Evolutionary conservation across 2,329 filamentous ascomycete species (phyloP).

Genomic region (Emericellopsis cladophorae): DNA sequence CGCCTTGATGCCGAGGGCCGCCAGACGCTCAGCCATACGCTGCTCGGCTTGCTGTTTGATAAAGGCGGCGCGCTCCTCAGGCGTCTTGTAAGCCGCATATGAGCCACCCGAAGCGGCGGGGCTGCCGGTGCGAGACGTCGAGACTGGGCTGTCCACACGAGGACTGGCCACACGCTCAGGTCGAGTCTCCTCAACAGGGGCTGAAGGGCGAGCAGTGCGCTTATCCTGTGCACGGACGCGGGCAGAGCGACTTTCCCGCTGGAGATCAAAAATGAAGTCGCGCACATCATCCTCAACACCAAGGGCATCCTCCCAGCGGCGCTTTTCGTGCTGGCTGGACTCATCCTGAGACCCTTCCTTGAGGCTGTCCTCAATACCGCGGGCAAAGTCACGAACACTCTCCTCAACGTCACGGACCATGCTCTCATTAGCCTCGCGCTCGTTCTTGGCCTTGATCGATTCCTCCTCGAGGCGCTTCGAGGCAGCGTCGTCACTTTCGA

Average conservation of each 20-base stretch:
- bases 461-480: conserved; percentile 84
- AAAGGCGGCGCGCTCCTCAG: conserved; percentile 87
- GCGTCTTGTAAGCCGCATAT: conserved; percentile 76
- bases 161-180: conserved; percentile 25
- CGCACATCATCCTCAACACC: conserved; percentile 94
- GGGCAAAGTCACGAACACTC: conserved; percentile 79
- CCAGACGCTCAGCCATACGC: conserved; percentile 91
- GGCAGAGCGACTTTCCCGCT: conserved; percentile 70
- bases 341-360: conserved; percentile 68
- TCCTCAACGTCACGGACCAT: conserved; percentile 98
- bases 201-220: conserved; percentile 27
- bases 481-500: conserved; percentile 59
- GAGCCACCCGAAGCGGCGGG: conserved; percentile 41
- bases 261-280: conserved; percentile 95
- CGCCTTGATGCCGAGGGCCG: conserved; percentile 82
- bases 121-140: conserved; percentile 37
- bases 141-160: conserved; percentile 37
- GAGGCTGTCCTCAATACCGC: conserved; percentile 72
- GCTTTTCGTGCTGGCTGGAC: conserved; percentile 75
- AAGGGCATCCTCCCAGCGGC: conserved; percentile 90
- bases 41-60: conserved; percentile 96
- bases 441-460: conserved; percentile 64
- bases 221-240: conserved; percentile 51
- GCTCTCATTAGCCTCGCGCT: conserved; percentile 86
- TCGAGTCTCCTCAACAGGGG: conserved; percentile 28